Percentiles rank a stretch among this genome's conserved stretches.
phyloP scores from a whole-genome alignment of 257 asterid genomes.

The Jasminum sambac region DNA sequence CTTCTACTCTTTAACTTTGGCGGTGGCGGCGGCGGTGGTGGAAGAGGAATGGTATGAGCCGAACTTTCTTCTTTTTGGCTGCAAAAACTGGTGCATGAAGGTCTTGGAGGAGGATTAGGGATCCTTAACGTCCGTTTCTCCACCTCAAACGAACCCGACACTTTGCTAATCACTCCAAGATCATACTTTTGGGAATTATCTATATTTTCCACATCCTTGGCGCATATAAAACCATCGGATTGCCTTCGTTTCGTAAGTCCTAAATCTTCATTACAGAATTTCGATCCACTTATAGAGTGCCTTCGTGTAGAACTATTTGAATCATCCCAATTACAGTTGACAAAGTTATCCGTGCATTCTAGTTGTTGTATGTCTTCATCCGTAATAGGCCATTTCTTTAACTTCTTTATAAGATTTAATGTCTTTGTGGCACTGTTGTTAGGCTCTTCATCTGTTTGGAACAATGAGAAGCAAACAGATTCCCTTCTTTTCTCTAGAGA shows the following conservation, averaged over 20 bases:
- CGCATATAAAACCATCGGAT: slow-evolving; percentile 71
- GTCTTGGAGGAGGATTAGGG: slow-evolving; percentile 93
- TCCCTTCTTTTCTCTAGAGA: slow-evolving; percentile 49
- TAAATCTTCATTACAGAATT: slow-evolving; percentile 51
- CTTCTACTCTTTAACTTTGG: slow-evolving; percentile 45
- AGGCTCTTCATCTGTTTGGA: slow-evolving; percentile 53
- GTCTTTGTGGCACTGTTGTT: slow-evolving; percentile 44
- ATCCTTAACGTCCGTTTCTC: slow-evolving; percentile 71
- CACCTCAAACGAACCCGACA: slow-evolving; percentile 57
- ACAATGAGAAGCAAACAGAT: slow-evolving; percentile 56
- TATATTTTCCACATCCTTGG: slow-evolving; percentile 60
- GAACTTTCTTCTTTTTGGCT: slow-evolving; percentile 44
- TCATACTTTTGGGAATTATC: slow-evolving; percentile 46
- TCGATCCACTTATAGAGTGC: slow-evolving; percentile 82
- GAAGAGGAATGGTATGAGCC: slow-evolving; percentile 32
- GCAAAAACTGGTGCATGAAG: slow-evolving; percentile 46
- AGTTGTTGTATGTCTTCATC: slow-evolving; percentile 64
- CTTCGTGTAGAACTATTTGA: slow-evolving; percentile 50
- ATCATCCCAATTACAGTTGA: slow-evolving; percentile 43
- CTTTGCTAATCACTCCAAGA: slow-evolving; percentile 40
- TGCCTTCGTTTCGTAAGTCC: slow-evolving; percentile 65
- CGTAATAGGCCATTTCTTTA: slow-evolving; percentile 77
- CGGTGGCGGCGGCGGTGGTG: slow-evolving; percentile 75
- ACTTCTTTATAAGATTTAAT: slow-evolving; percentile 61
- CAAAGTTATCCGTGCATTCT: slow-evolving; percentile 34